These are phyloP conservation scores for Paramecium sonneborni DNA, from an alignment of 73 alveolate genomes.

Conservation along the genomic window DNA sequence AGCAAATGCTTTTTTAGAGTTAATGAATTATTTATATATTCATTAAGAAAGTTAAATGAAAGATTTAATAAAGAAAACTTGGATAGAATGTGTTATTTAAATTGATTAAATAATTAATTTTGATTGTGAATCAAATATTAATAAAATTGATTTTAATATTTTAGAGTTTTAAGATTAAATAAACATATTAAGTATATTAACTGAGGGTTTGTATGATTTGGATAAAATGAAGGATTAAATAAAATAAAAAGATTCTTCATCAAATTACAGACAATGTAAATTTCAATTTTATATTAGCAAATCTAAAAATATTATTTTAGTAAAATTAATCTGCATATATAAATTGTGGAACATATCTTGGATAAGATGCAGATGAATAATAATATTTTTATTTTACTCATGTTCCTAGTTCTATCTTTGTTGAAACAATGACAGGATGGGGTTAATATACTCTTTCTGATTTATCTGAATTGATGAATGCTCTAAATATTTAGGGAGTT, in stretches of 20 bases:
- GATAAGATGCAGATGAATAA: constrained; percentile 44
- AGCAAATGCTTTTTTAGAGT: not conserved
- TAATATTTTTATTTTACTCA: constrained; percentile 24
- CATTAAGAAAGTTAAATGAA: not conserved
- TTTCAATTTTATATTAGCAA: not conserved
- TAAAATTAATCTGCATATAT: not conserved
- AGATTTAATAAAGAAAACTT: not conserved
- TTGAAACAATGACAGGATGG: constrained; percentile 32
- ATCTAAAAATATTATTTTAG: not conserved
- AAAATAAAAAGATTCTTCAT: not conserved
- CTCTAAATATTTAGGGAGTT: constrained; percentile 14
- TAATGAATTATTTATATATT: not conserved
- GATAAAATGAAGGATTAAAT: constrained; percentile 7
- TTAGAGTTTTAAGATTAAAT: constrained; percentile 8
- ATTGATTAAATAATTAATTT: not conserved
- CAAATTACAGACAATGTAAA: not conserved
- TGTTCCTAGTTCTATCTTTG: constrained; percentile 56
- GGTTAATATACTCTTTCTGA: constrained; percentile 31
- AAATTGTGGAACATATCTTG: constrained; percentile 22
- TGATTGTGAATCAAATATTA: not conserved
- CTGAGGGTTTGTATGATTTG: constrained; percentile 7
- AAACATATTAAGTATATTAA: not conserved
- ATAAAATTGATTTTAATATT: not conserved
- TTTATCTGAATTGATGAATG: not conserved
- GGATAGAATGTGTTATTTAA: not conserved